Percentiles rank a stretch among this genome's conserved stretches.
These are phyloP conservation scores for Vickermania ingenoplastis DNA, from an alignment of 208 protist genomes.

Conservation along the genomic window DNA sequence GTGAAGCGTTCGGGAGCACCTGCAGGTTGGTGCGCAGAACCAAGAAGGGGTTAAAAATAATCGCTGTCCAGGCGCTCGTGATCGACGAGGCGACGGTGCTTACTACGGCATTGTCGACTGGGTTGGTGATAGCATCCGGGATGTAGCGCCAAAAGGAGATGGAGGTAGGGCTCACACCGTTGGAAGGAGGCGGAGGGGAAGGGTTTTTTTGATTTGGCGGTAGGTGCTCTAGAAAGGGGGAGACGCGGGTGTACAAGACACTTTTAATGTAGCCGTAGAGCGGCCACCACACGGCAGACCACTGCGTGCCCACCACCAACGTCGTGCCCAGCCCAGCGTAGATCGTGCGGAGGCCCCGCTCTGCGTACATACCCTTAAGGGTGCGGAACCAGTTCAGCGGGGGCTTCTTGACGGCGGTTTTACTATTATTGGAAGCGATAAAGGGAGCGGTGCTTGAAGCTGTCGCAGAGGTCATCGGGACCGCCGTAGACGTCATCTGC, in stretches of 20 bases:
- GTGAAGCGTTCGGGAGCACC: slow-evolving; percentile 48
- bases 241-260: slow-evolving; percentile 23
- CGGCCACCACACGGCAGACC: slow-evolving; percentile 78
- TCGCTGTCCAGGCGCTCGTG: slow-evolving; percentile 54
- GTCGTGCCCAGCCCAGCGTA: slow-evolving; percentile 76
- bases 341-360: slow-evolving; percentile 53
- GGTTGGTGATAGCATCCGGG: not conserved
- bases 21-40: slow-evolving; percentile 78
- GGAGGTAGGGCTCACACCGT: too few species aligned
- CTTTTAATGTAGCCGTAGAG: slow-evolving; percentile 52
- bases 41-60: slow-evolving; percentile 80
- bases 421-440: too few species aligned
- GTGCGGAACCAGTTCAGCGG: slow-evolving; percentile 1
- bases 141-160: not conserved
- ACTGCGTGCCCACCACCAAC: slow-evolving; percentile 67
- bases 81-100: slow-evolving; percentile 50
- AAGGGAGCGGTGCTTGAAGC: not conserved
- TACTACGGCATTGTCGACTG: slow-evolving; percentile 60
- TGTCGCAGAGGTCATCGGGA: not conserved
- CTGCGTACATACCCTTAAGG: slow-evolving; percentile 36
- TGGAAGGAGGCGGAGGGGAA: too few species aligned
- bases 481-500: slow-evolving; percentile 48
- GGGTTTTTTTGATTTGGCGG: not conserved
- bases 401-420: not conserved
- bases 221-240: slow-evolving; percentile 16